Conservation (phyloP, 225 moss, liverwort and hornwort species). For the Lunularia cruciata region DNA sequence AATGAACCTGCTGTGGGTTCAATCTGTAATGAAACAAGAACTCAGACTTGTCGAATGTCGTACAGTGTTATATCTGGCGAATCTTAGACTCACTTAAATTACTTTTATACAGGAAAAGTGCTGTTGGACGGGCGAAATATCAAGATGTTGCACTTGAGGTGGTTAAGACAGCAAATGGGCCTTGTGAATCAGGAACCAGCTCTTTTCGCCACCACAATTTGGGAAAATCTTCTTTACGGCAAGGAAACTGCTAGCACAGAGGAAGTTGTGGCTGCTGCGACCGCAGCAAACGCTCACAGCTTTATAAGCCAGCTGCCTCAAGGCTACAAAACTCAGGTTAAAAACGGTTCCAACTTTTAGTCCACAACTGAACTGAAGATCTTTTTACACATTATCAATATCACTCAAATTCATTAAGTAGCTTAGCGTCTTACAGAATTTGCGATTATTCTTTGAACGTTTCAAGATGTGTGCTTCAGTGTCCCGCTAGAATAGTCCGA, state of each 20-base stretch:
- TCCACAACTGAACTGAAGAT: no score
- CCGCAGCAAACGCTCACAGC: constrained; percentile 47
- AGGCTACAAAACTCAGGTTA: constrained; percentile 50
- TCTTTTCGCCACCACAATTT: constrained; percentile 48
- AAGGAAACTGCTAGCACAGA: constrained; percentile 45
- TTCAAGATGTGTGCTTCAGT: no score
- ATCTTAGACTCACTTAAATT: not conserved
- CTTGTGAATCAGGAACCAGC: constrained; percentile 53
- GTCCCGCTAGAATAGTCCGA: no score
- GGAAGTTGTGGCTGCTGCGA: constrained; percentile 45
- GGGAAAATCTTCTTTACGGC: constrained; percentile 53
- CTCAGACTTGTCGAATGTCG: no score
- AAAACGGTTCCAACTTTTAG: no score
- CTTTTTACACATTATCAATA: no score
- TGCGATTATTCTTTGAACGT: no score
- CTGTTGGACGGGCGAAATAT: constrained; percentile 45
- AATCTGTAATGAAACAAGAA: no score
- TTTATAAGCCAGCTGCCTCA: constrained; percentile 49
- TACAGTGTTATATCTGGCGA: no score
- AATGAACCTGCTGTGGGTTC: no score
- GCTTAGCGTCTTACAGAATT: no score
- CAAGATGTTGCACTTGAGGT: constrained; percentile 42
- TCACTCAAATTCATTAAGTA: no score
- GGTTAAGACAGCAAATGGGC: constrained; percentile 51
- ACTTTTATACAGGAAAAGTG: constrained; percentile 33